Evolutionary conservation across 73 alveolate genomes (phyloP).

Genomic region (Paraurostyla sp.): DNA sequence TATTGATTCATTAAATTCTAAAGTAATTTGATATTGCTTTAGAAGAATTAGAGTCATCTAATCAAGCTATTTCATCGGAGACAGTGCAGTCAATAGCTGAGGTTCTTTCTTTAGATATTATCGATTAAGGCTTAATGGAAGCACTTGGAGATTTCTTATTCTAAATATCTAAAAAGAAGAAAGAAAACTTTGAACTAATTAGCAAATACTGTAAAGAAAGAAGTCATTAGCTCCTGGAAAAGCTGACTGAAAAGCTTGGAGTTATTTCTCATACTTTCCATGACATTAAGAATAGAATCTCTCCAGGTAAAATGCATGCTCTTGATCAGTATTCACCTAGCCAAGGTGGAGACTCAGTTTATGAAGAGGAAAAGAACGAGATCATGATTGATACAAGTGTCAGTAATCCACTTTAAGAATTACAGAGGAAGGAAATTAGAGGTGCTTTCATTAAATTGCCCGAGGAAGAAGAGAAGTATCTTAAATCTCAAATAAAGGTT

Average conservation of each 20-base stretch:
- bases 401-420: not conserved
- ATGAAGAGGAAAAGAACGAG: constrained; percentile 58
- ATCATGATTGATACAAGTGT: constrained; percentile 22
- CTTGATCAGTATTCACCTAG: constrained; percentile 43
- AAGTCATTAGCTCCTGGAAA: not conserved
- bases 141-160: constrained; percentile 51
- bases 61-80: constrained; percentile 9
- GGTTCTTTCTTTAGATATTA: constrained; percentile 12
- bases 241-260: not conserved
- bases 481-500: constrained; percentile 20
- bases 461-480: constrained; percentile 43
- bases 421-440: not conserved
- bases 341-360: constrained; percentile 18
- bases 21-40: constrained; percentile 41
- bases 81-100: constrained; percentile 52
- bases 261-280: not conserved
- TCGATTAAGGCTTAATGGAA: constrained; percentile 39
- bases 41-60: constrained; percentile 12
- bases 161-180: constrained; percentile 26
- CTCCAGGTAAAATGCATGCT: not conserved
- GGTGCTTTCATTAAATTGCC: not conserved
- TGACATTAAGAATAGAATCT: not conserved
- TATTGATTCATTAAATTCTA: constrained; percentile 41
- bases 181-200: constrained; percentile 29
- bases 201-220: not conserved